Evolutionary conservation across 2,329 filamentous ascomycete species (phyloP).

Genomic region (Neofusicoccum ribis): DNA sequence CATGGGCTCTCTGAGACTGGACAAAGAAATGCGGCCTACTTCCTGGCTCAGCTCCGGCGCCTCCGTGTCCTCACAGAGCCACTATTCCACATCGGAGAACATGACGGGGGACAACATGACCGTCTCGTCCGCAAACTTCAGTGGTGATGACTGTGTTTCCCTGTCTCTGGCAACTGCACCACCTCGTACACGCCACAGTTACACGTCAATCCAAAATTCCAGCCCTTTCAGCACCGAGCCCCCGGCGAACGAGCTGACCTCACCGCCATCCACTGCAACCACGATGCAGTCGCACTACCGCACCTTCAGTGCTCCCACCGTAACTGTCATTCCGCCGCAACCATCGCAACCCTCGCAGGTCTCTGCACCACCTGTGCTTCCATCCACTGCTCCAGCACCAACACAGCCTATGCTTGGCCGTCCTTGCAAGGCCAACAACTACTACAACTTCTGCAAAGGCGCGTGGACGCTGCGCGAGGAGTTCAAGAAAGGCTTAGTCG

Average conservation of each 20-base stretch:
- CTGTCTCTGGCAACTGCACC: not conserved
- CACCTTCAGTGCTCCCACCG: constrained; percentile 2
- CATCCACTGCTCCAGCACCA: constrained; percentile 14
- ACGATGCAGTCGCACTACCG: constrained; percentile 7
- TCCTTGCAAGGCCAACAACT: constrained; percentile 41
- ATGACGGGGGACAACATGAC: constrained; percentile 8
- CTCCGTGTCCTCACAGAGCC: constrained; percentile 1
- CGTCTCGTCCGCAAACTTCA: not conserved
- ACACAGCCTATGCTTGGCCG: constrained; percentile 26
- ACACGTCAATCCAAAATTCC: constrained; percentile 15
- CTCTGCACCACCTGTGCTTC: constrained; percentile 31
- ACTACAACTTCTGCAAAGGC: constrained; percentile 45
- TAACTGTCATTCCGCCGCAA: constrained; percentile 8
- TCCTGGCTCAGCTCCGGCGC: constrained; percentile 1
- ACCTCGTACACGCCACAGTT: constrained; percentile 16
- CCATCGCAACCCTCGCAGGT: not conserved
- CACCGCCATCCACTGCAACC: constrained; percentile 1
- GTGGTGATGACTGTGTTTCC: not conserved
- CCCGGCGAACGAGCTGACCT: not conserved
- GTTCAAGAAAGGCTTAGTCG: constrained; percentile 31
- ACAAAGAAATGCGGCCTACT: not conserved
- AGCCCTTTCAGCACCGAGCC: not conserved
- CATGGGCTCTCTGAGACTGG: not conserved
- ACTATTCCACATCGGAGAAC: constrained; percentile 10
- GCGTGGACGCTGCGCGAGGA: constrained; percentile 39